Base-by-base conservation (phyloP, 805 yeast species). In the Torulaspora quercuum region DNA sequence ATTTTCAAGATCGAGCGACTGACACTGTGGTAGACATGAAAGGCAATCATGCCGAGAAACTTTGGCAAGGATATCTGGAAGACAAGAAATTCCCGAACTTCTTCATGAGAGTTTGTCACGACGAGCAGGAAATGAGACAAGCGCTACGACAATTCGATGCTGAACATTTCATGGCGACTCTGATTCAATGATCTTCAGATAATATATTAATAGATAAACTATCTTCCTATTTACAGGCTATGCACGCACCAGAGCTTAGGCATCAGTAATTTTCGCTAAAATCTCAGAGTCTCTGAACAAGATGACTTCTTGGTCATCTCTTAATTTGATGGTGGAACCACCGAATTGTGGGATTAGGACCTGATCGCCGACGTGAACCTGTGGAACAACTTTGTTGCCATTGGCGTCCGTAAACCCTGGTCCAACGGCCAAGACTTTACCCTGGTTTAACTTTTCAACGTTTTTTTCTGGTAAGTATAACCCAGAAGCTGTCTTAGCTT, bases 281-380 rank as follows among this genome's bases (percentile, higher is more conserved):
- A 90, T 85, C 69, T 90, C 98, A 57, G 84, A 71, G 68, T 92
- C 97, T 64, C 95, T 83, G 78, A 84, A 88, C 57, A 89, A 72
- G 52, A 84, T 73, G 56, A 71, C 80, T 61, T 77, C 72, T 18
- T 61, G 83, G 53, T 89, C 95, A 44, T 83, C 88, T 52, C 85
- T 89, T 53, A 92, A 76, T 69, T 84, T 88, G 65, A 92, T 76
- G 46, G 86, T 68, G 49, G 88, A 78, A 40, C 98, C 98, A 44
- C 98, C 98, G 52, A 83, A 90, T 42, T 82, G 78, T 48, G 97
- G 97, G 59, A 92, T 86, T 71, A 92, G 72, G 31, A 92, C 97
- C 55, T 81, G 79, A 70, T 92, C 98, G 55, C 98, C 98, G 30
- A 84, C 78, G 59, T 77, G 70, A 41, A 92, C 95, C 50, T 80